These are phyloP conservation scores for Pythium plurisporium DNA, from an alignment of 352 stramenopile genomes.

Conservation along the genomic window DNA sequence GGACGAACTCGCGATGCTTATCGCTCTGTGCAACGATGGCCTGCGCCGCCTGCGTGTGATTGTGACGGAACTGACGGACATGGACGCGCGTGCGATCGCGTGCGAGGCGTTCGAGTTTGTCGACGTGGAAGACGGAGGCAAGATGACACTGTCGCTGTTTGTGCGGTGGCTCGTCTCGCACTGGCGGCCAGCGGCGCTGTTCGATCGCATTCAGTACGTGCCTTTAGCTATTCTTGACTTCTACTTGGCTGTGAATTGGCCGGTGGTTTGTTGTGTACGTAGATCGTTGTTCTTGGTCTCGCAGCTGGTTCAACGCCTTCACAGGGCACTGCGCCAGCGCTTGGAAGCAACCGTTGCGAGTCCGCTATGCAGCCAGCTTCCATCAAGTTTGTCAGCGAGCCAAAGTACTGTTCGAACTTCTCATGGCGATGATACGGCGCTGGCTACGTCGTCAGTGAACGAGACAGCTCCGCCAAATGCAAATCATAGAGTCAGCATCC, in stretches of 20 bases:
- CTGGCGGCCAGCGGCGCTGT: conserved; percentile 44
- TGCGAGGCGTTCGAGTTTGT: conserved; percentile 68
- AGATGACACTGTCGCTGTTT: conserved; percentile 68
- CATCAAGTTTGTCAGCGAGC: conserved; percentile 4
- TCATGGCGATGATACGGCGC: background rate
- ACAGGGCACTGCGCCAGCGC: conserved; percentile 24
- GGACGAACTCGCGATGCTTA: conserved; percentile 58
- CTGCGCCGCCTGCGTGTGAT: conserved; percentile 34
- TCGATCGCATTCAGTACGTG: conserved; percentile 47
- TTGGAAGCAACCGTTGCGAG: background rate
- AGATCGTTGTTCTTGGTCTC: conserved; percentile 50
- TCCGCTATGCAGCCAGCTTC: conserved; percentile 20
- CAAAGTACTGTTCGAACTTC: conserved; percentile 1
- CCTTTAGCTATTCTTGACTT: no score
- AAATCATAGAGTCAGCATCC: background rate
- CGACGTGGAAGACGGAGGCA: conserved; percentile 50
- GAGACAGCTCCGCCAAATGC: no score
- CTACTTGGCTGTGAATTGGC: background rate
- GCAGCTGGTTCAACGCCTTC: conserved; percentile 29
- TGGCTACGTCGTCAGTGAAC: no score
- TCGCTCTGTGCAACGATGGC: conserved; percentile 47
- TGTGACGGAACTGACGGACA: conserved; percentile 24
- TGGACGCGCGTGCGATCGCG: conserved; percentile 51
- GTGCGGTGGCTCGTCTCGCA: conserved; percentile 67
- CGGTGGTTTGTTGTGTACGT: background rate